Evolutionary conservation across 768 basidiomycete genomes (phyloP).

Genomic region (Clavulina sp.): DNA sequence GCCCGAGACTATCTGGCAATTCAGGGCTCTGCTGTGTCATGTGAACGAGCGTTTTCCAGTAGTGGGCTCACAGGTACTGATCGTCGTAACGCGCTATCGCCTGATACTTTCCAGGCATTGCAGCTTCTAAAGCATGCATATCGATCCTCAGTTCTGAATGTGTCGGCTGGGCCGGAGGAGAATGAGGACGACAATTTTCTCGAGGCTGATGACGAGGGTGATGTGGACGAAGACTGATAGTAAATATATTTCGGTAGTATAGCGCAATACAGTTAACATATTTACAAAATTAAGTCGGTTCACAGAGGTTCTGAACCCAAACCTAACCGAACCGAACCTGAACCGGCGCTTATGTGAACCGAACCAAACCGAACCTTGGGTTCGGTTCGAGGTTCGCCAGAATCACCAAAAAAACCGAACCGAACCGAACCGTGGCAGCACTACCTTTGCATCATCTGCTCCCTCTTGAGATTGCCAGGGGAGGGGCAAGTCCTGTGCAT

Average conservation of each 20-base stretch:
- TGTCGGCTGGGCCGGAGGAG: background rate
- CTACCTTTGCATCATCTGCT: background rate
- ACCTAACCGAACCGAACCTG: background rate
- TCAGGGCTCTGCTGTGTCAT: slow-evolving; percentile 11
- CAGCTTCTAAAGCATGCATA: slow-evolving; percentile 20
- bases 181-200: background rate
- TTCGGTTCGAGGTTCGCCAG: background rate
- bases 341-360: background rate
- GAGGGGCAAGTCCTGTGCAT: no score
- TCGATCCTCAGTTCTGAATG: background rate
- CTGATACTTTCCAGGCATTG: slow-evolving; percentile 15
- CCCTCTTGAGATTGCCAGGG: no score
- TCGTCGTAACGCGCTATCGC: slow-evolving; percentile 11
- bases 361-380: background rate
- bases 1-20: slow-evolving; percentile 10
- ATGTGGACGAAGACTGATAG: background rate
- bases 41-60: slow-evolving; percentile 18
- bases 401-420: background rate
- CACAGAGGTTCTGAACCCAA: background rate
- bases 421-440: background rate
- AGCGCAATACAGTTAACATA: background rate
- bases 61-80: slow-evolving; percentile 16
- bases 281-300: background rate
- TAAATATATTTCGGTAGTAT: background rate
- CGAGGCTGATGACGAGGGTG: background rate